A percentile compares a stretch with the other conserved stretches of the same genome.
phyloP scores from a whole-genome alignment of 1,139 yeast species.

The Geotrichum siamense region DNA sequence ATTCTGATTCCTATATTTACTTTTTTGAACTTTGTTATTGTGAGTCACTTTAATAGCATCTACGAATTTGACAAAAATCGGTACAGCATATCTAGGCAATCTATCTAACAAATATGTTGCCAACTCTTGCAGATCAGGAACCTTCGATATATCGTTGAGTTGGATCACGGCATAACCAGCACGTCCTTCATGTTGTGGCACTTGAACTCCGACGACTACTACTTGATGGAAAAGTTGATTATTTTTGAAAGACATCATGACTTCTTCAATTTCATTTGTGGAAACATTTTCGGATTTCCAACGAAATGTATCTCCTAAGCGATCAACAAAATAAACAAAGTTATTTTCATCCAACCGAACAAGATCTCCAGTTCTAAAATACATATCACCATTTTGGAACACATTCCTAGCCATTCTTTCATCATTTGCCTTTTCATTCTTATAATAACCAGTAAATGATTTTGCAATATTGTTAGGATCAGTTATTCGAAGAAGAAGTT shows the following conservation, averaged over 20 bases:
- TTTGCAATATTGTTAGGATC: slow-evolving; percentile 42
- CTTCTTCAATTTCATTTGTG: slow-evolving; percentile 88
- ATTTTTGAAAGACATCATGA: slow-evolving; percentile 39
- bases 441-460: slow-evolving; percentile 88
- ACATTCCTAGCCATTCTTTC: slow-evolving; percentile 69
- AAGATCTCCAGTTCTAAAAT: slow-evolving; percentile 85
- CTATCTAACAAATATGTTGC: slow-evolving; percentile 40
- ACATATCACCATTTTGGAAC: slow-evolving; percentile 81
- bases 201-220: slow-evolving; percentile 83
- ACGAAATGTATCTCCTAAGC: slow-evolving; percentile 92
- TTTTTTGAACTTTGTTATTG: slow-evolving; percentile 83
- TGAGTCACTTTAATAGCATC: slow-evolving; percentile 59
- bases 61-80: slow-evolving; percentile 70
- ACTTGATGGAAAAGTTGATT: slow-evolving; percentile 46
- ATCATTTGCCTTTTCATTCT: slow-evolving; percentile 70
- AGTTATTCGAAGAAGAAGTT: slow-evolving; percentile 67
- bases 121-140: slow-evolving; percentile 32
- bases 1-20: slow-evolving; percentile 63
- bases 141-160: slow-evolving; percentile 35
- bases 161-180: slow-evolving; percentile 85
- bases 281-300: slow-evolving; percentile 97
- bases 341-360: slow-evolving; percentile 63
- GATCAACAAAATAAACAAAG: slow-evolving; percentile 75
- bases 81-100: slow-evolving; percentile 84
- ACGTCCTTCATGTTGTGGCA: slow-evolving; percentile 88